These are phyloP conservation scores for Cercospora sojina DNA, from an alignment of 2,329 filamentous ascomycete genomes.

Conservation along the genomic window DNA sequence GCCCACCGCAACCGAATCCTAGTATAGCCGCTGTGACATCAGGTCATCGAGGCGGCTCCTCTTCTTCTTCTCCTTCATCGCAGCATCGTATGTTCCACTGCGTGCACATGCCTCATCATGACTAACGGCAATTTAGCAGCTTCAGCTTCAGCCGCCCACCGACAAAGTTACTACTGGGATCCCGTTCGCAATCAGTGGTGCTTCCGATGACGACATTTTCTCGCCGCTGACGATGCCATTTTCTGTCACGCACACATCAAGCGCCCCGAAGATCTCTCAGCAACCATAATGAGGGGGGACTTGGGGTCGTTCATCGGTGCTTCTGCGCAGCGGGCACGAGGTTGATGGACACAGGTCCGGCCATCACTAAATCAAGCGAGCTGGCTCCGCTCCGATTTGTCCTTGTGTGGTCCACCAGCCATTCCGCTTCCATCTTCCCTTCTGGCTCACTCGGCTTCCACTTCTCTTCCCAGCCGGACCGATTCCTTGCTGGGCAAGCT, in stretches of 20 bases:
- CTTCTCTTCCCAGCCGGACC: neutral
- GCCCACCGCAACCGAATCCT: conserved; percentile 14
- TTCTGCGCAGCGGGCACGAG: neutral
- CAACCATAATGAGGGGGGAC: neutral
- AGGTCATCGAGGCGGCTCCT: conserved; percentile 1
- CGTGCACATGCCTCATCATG: conserved; percentile 3
- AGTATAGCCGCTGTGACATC: conserved; percentile 19
- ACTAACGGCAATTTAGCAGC: conserved; percentile 3
- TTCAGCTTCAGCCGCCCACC: conserved; percentile 8
- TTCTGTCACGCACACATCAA: neutral
- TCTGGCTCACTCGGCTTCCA: neutral
- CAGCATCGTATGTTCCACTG: conserved; percentile 12
- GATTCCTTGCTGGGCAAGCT: neutral
- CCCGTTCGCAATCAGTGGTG: conserved; percentile 33
- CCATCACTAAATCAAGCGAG: neutral
- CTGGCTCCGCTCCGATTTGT: conserved; percentile 2
- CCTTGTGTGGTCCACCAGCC: neutral
- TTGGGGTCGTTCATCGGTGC: neutral
- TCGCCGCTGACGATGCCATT: neutral
- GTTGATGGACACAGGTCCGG: neutral
- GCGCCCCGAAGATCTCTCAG: neutral
- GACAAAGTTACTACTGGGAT: conserved; percentile 36
- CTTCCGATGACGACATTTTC: conserved; percentile 18
- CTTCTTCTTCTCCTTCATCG: neutral
- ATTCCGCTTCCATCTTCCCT: neutral